Base-by-base conservation (phyloP, 2,329 filamentous ascomycete species). In the Curvularia hawaiiensis region DNA sequence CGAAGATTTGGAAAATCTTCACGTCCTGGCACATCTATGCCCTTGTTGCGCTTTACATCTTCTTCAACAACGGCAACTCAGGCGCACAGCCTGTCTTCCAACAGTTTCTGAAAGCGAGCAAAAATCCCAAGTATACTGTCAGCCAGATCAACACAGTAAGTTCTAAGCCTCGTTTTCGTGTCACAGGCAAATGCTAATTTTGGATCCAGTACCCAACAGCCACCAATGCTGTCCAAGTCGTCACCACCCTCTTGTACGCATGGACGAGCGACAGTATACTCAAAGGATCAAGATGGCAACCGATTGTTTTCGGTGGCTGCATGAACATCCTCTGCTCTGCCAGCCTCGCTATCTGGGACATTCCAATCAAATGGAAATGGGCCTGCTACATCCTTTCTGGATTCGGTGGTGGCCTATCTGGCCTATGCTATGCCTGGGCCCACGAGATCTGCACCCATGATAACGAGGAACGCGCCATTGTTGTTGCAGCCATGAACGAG, bases 401-500 rank as follows among this genome's bases (percentile, higher is more conserved):
- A 0, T 79, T 75, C 3, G 79, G 79, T 0, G 78, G 73, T 41
- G 82, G 81, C 0, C 63, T 84, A 0, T 80, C 78, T 18, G 82
- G 82, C 7, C 68, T 84, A 4, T 79, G 76, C 58, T 82, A 83
- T 74, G 81, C 82, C 69, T 84, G 82, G 82, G 79, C 81, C 0
- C 80, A 84, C 52, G 83, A 85, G 59, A 83, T 85, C 20, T 85
- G 83, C 57, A 76, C 80, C 3, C 75, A 75, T 3, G 81, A 88
- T 46, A 84, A 87, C 53, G 87, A 90, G 71, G 88, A 90, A 74
- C 78, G 87, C 10, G 87, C 88, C 0, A 77, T 91, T 4, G 86
- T 90, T 0, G 82, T 88, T 0, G 88, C 80, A 0, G 76, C 80
- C 16, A 90, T 90, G 85, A 90, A 90, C 58, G 83, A 88, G 68